Base-by-base conservation (phyloP, 1,284 basidiomycete genomes). In the Ganoderma boninense region DNA sequence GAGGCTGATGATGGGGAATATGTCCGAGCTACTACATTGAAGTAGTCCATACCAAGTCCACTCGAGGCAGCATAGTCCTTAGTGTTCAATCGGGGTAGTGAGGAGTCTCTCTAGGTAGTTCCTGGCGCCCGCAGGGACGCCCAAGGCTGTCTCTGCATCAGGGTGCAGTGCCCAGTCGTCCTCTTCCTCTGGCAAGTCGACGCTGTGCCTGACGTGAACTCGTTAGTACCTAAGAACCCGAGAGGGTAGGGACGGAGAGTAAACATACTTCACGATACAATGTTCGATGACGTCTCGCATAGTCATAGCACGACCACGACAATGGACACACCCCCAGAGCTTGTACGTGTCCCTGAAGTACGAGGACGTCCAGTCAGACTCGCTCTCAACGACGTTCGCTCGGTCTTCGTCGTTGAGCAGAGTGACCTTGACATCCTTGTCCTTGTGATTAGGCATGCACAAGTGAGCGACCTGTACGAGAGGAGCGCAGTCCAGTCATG, bases 291-390 rank as follows among this genome's bases (percentile, higher is more conserved):
- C 40, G 8, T 72, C 63, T 26, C 29, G 40, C 59, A 69, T 56
- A 32, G 65, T 67, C 68, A 67, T 69, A 26, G 71, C 63, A 5
- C 60, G 60, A 23, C 59, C 49, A 52, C 68, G 65, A 52, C 68
- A 67, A 46, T 65, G 71, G n/a, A 69, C 20, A 42, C 71, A 72
- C 42, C 71, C 71, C 65, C 63, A 69, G 35, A 69, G 56, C 63
- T 68, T 67, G 68, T 69, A 68, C 32, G 20, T 20, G 23, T 63
- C 62, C 38, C 29, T 44, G 43, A 57, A 54, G 46, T 46, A 60
- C n/a, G 14, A 35, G 35, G 32, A n/a, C 62, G 68, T 56, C n/a
- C 65, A 59, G 16, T 38, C 26, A n/a, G 38, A 40, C 61, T 72
- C 71, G 20, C 29, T 52, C 14, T 26, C 54, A 26, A 56, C 62